Evolutionary conservation across 352 stramenopile genomes (phyloP), one percentile per base, ranked within the genome.

Genomic region (Phytophthora quininea): DNA sequence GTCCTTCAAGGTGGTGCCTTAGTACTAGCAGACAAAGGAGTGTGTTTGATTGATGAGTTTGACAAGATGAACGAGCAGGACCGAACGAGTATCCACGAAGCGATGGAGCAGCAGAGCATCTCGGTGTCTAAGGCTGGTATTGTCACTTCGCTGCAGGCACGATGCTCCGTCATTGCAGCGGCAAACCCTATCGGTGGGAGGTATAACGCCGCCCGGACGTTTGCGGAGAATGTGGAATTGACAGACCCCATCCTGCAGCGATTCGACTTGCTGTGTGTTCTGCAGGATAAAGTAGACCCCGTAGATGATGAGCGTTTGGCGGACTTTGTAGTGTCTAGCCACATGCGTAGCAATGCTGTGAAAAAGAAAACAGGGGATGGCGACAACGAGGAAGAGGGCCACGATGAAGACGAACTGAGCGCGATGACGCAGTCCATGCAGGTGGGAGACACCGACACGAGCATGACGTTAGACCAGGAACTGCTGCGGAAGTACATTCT

Each of bases 21-120:
- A 76, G 97, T 97, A 67, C 96, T 99, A 19, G 97, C 97, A 2
- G 97, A 99, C 67, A 98, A 98, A 75, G 97, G 97, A 12, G 98
- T 99, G 37, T 99, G 97, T 74, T 95, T 98, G 15, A 99, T 99
- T 79, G 98, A 99, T 64, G 98, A 99, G 83, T 99, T 99, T 74
- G 98, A 99, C 70, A 99, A 99, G 80, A 99, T 99, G 98, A 99
- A 99, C 73, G 98, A 99, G 73, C 87, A 98, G 65, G 98, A 99
- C 79, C 90, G 98, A 15, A 99, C 97, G 33, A 98, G 91, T 56
- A 99, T 99, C 69, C 98, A 99, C 88, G 98, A 99, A 54, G 87
- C 97, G 31, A 99, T 99, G 98, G 98, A 99, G 80, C 98, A 99
- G 77, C 96, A 99, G 74, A 98, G 87, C 54, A 99, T 99, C 62